Evolutionary conservation across 768 basidiomycete genomes (phyloP), one percentile per base, ranked within the genome.

Genomic region (Tylopilus sp.): DNA sequence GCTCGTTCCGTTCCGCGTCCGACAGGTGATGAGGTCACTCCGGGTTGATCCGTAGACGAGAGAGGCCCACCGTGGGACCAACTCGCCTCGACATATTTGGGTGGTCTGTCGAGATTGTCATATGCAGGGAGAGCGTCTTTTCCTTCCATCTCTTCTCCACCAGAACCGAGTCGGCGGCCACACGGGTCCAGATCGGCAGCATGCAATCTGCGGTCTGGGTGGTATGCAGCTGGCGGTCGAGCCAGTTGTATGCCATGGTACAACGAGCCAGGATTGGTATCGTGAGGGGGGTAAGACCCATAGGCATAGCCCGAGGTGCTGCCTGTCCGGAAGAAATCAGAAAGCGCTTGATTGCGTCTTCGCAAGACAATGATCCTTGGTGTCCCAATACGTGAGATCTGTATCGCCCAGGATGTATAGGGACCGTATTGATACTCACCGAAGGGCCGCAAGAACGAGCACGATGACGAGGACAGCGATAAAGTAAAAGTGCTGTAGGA

Each of bases 101-200:
- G 79, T 23, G 78, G 79, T 10, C 75, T 69, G 26, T 77, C 78
- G 12, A 61, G 44, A 13, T 55, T 62, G 40, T 79, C 73, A 41
- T 80, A 80, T 5, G 77, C 75, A 8, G 79, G 79, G 22, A 80
- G 69, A 0, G 59, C 51, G 28, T 80, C 79, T 54, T 79, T 79
- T 52, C 75, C 73, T 0, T 64, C 61, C 49, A 67, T 52, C 11
- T 58, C 59, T 17, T 70, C 72, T 45, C 70, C 70, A 35, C 71
- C 61, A 1, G 54, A 48, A 8, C 58, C 62, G 8, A 62, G 39
- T 20, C 77, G 63, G 43, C 79, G 71, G 15, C 79, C 79, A 9
- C 55, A 57, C 17, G 59, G 66, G 54, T 78, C 78, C 0, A 65
- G 68, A 52, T 78, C 76, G 0, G 60, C 56, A 1, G 72, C 73